Base-by-base conservation (phyloP, 1,139 yeast species). In the Suzukiozyma palmioleophila region DNA sequence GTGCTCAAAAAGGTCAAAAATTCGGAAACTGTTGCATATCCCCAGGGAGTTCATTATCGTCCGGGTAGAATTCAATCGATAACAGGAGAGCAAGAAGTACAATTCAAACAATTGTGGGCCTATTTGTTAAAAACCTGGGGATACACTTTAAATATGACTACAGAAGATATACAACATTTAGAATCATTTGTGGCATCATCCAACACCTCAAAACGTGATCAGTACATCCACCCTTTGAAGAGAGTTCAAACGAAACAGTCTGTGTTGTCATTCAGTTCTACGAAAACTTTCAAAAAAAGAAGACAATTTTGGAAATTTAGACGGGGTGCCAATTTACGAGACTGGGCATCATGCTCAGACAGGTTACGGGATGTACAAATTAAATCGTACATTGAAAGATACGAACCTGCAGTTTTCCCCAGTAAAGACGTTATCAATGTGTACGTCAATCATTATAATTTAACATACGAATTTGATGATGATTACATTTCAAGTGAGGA, bases 1-100 rank as follows among this genome's bases (percentile, higher is more conserved):
- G 24, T 6, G 4, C 21, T 14, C 9, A 33, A 33, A 33, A 13
- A n/a, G 36, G 9, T 16, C 15, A 33, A 33, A 25, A 25, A 13
- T 11, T 12, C 36, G 8, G 12, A 12, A 10, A n/a, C 36, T 10
- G 26, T 33, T 15, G 36, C 36, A 13, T 33, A 33, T 21, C 36
- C 36, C 3, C 3, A 24, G 24, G 36, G 36, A n/a, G 30, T 33
- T 11, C 15, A 33, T 14, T 59, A 47, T 44, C 60, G 72, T 39
- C 69, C 69, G 4, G 75, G 72, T 8, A 61, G 76, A 49, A 62
- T 70, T 42, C 74, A 69, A 42, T 54, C 70, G 22, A 57, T 71
- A 35, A 57, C 56, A 36, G 64, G 63, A 15, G 72, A 66, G 10
- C 74, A 71, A 46, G 77, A 71, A 45, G 45, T 67, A 33, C 52